Percentiles rank a stretch among this genome's conserved stretches.
Conservation (phyloP, 1,139 yeast species). For the Eremothecium gossypii region DNA sequence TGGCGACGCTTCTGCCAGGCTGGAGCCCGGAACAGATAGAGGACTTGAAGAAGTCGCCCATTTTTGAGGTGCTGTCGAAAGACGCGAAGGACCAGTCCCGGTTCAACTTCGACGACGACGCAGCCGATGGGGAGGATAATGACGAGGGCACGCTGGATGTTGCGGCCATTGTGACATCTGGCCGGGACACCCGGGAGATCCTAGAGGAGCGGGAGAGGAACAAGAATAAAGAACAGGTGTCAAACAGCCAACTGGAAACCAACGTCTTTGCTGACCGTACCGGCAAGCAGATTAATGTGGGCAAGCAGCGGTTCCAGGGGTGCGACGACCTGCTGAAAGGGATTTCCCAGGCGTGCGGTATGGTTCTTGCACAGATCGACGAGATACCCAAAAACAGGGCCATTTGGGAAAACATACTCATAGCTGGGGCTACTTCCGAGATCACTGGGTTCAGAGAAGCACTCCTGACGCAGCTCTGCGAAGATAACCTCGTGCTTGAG, state of each 20-base stretch:
- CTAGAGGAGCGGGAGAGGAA: constrained; percentile 47
- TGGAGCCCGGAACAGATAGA: constrained; percentile 55
- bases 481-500: constrained; percentile 43
- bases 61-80: constrained; percentile 70
- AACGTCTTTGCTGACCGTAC: constrained; percentile 56
- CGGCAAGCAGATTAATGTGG: constrained; percentile 52
- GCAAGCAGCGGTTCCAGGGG: constrained; percentile 84
- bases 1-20: constrained; percentile 49
- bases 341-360: constrained; percentile 48
- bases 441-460: constrained; percentile 74
- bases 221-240: constrained; percentile 33
- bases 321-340: constrained; percentile 46
- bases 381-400: constrained; percentile 71
- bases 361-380: constrained; percentile 45
- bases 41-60: constrained; percentile 60
- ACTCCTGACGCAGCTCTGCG: constrained; percentile 47
- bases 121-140: constrained; percentile 34
- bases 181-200: constrained; percentile 52
- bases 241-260: constrained; percentile 51
- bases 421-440: constrained; percentile 67
- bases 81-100: constrained; percentile 49
- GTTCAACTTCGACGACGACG: constrained; percentile 41
- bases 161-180: constrained; percentile 80
- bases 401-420: constrained; percentile 74
- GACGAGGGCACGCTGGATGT: constrained; percentile 78